Evolutionary conservation across 2,329 filamentous ascomycete genomes (phyloP), one percentile per base, ranked within the genome.

Genomic region (Fusarium lyarnte): DNA sequence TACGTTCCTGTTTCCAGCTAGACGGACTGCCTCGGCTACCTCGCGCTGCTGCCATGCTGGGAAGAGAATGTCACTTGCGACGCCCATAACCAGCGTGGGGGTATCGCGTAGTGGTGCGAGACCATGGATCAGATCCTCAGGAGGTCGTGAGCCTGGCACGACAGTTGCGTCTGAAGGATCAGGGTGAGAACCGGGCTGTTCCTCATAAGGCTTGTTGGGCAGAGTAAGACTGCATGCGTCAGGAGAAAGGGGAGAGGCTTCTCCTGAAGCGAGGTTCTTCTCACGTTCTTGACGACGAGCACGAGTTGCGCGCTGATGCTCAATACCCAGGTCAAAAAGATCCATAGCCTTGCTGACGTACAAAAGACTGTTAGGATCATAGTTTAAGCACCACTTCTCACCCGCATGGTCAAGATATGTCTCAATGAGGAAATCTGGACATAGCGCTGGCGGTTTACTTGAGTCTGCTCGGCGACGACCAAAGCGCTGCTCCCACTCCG

Each of bases 321-420:
- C 87, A 52, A 85, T 85, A 29, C 96, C 94, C 0, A 99, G 88
- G 78, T 99, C 96, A 81, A 99, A 99, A 17, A 99, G 86, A 79
- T 99, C 96, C 96, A 99, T 99, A 9, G 96, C 96, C 83, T 99
- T 99, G 81, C 94, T 97, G 63, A 99, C 94, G 81, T 99, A 99
- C 5, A 99, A 86, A 42, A 98, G 84, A 78, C 94, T 97, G 83
- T 99, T 99, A 31, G 96, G 91, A 78, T 99, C 96, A 80, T 98
- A 98, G 72, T 96, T 95, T 31, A 99, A 87, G 79, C 94, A 98
- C 86, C 97, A 99, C 82, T 99, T 99, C 85, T 99, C 96, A 25
- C 96, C 96, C 0, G 96, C 96, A 78, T 99, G 96, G 81, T 99
- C 96, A 23, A 99, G 89, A 79, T 99, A 99, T 0, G 96, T 99